A percentile compares a stretch with the other conserved stretches of the same genome.
phyloP scores from a whole-genome alignment of 73 alveolate genomes.

The Effrenium voratum region DNA sequence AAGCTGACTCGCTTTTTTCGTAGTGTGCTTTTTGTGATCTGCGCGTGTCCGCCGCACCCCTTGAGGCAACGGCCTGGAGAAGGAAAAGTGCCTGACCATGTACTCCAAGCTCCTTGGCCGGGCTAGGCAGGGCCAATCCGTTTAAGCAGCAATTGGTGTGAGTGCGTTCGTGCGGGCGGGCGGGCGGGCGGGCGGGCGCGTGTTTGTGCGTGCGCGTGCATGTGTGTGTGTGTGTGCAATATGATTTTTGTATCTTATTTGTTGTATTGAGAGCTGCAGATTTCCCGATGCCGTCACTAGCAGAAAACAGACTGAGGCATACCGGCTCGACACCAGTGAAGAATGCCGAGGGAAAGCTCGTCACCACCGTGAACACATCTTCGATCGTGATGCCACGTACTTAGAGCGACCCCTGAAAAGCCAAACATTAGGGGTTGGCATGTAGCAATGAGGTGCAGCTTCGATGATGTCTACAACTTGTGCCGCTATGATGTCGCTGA shows the following conservation, averaged over 20 bases:
- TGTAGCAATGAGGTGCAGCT: constrained; percentile 6
- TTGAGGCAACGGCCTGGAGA: constrained; percentile 67
- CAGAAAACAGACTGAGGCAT: neutral
- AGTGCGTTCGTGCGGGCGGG: too few species aligned
- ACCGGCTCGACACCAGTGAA: neutral
- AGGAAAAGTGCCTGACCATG: constrained; percentile 53
- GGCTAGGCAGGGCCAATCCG: too few species aligned
- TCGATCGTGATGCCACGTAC: neutral
- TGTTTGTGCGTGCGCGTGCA: too few species aligned
- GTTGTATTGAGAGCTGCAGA: too few species aligned
- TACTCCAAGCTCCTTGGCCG: constrained; percentile 17
- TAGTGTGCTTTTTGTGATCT: neutral
- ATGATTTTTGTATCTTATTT: too few species aligned
- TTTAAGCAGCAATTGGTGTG: too few species aligned
- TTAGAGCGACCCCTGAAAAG: neutral
- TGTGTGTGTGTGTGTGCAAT: too few species aligned
- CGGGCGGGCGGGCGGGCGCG: too few species aligned
- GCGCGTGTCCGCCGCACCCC: neutral
- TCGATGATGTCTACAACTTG: neutral
- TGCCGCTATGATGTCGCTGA: constrained; percentile 50
- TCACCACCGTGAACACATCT: neutral
- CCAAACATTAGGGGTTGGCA: neutral
- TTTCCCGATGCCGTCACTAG: too few species aligned
- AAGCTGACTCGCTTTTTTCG: neutral
- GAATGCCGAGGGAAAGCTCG: neutral